Base-by-base conservation (phyloP, 495 filamentous ascomycete genomes). In the Neurospora sp. region DNA sequence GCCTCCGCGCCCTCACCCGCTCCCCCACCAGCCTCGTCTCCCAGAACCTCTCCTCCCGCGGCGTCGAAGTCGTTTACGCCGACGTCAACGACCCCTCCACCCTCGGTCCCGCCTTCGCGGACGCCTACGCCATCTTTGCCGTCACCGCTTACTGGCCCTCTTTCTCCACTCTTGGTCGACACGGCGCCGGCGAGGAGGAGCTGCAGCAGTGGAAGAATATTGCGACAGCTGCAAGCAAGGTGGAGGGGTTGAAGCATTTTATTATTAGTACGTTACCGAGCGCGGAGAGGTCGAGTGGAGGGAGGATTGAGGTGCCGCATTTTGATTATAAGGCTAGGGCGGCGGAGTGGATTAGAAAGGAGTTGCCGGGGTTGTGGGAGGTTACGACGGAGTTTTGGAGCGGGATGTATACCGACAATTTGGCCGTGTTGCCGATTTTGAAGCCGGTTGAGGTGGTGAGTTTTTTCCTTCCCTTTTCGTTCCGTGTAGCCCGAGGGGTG, bases 1-100 rank as follows among this genome's bases (percentile, higher is more conserved):
- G 69, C 42, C 41, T 77, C 69, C 76, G 76, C n/a, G 74, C 73
- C 72, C 39, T 77, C 11, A 77, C 73, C 3, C 76, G 76, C 40
- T 76, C 35, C 75, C 39, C 70, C 74, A 39, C 69, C 12, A 72
- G 74, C 69, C 72, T 69, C 10, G 44, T 72, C 11, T 74, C 74
- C 27, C 73, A 77, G 46, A 54, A 72, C 39, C 59, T 77, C 12
- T 48, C 76, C 20, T 46, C 74, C 44, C 69, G 75, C 5, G 14
- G 35, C 35, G 35, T 35, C 35, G 35, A 35, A 35, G 35, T 35
- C 35, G 35, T 35, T 35, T 35, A 35, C 35, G 35, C 35, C 35
- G 74, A 74, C 41, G 72, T 78, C 7, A 74, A 78, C 54, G 72
- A 42, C 40, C 40, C 5, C 40, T 42, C 40, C 5, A 42, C 16